phyloP scores from a whole-genome alignment of 306 rosid species.

The Prinsepia uniflora region DNA sequence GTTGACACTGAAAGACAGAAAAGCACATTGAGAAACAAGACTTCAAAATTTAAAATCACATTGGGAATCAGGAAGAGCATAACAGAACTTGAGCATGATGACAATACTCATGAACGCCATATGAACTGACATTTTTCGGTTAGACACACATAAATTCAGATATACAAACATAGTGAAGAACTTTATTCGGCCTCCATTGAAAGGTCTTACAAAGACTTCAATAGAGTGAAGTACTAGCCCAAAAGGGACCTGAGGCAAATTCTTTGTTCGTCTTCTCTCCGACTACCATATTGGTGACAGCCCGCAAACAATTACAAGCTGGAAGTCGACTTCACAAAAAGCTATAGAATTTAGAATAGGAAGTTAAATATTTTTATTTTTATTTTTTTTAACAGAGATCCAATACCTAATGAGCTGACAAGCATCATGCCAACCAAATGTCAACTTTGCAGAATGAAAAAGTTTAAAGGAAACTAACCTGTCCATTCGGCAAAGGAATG shows the following conservation, averaged over 20 bases:
- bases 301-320: not conserved
- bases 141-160: not conserved
- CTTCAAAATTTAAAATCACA: not conserved
- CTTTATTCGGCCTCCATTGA: not conserved
- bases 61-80: not conserved
- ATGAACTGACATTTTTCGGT: not conserved
- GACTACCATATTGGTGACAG: not conserved
- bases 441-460: conserved; percentile 6
- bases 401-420: not conserved
- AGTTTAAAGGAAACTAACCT: conserved; percentile 46
- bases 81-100: not conserved
- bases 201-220: not conserved
- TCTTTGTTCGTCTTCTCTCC: not conserved
- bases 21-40: not conserved
- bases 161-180: not conserved
- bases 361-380: not conserved
- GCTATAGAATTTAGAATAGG: not conserved
- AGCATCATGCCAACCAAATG: not conserved
- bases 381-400: not conserved
- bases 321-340: not conserved
- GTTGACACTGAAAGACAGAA: not conserved
- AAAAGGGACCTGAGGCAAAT: not conserved
- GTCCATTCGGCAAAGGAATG: conserved; percentile 92
- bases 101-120: not conserved
- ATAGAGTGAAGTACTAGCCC: not conserved